Conservation (phyloP, 306 rosid species). For the Urtica urens region DNA sequence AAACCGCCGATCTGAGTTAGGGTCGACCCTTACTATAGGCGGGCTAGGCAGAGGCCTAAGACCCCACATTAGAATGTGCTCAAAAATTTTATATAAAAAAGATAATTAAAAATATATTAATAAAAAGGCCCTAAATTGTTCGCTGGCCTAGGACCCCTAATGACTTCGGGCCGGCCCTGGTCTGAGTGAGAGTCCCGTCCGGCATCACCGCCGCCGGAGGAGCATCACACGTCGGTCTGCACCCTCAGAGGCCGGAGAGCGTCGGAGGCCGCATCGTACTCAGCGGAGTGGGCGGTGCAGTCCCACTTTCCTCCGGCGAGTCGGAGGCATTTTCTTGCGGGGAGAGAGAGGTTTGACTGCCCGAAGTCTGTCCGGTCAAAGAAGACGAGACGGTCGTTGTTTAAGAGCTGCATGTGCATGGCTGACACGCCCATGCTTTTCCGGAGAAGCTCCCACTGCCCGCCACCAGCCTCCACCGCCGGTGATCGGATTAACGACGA, state of each 20-base stretch:
- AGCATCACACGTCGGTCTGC: conserved; percentile 49
- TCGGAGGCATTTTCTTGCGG: conserved; percentile 31
- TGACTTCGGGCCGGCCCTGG: too few relatives aligned
- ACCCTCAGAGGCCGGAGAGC: conserved; percentile 32
- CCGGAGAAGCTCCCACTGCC: conserved; percentile 37
- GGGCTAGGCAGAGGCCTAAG: too few relatives aligned
- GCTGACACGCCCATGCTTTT: conserved; percentile 43
- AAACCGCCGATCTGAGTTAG: conserved; percentile 52
- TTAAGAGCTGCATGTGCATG: conserved; percentile 62
- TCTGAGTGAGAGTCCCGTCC: conserved; percentile 41
- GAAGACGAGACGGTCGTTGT: conserved; percentile 35
- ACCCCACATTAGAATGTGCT: too few relatives aligned
- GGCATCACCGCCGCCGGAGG: conserved; percentile 32
- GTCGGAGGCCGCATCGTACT: conserved; percentile 39
- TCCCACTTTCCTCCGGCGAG: conserved; percentile 19
- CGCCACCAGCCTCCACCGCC: conserved; percentile 14
- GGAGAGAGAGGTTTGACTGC: conserved; percentile 36
- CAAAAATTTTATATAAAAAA: too few relatives aligned
- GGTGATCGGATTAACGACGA: too few relatives aligned
- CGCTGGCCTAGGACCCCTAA: too few relatives aligned
- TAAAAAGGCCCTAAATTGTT: too few relatives aligned
- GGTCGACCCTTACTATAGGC: too few relatives aligned
- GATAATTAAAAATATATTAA: too few relatives aligned
- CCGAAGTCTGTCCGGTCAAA: conserved; percentile 67
- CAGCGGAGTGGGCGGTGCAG: conserved; percentile 50